These are phyloP conservation scores for Aspergillus vadensis DNA, from an alignment of 2,329 filamentous ascomycete species.

Conservation along the genomic window DNA sequence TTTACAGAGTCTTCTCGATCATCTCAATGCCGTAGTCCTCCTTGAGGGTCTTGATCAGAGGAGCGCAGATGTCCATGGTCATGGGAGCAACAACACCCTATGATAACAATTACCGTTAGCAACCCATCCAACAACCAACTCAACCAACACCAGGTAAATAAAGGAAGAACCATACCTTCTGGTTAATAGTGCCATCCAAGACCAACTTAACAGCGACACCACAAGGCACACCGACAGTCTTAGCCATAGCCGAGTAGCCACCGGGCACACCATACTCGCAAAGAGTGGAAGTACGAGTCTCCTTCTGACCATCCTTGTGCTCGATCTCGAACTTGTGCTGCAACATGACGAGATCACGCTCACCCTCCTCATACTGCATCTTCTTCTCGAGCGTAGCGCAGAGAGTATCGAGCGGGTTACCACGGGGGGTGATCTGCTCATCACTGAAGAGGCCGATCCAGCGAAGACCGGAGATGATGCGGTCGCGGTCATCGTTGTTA, in stretches of 20 bases:
- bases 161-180: constrained; percentile 51
- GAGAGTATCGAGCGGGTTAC: constrained; percentile 85
- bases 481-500: constrained; percentile 66
- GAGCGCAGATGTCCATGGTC: constrained; percentile 68
- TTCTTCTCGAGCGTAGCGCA: constrained; percentile 87
- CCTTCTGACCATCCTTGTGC: constrained; percentile 73
- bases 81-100: constrained; percentile 75
- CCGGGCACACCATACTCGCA: constrained; percentile 78
- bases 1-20: constrained; percentile 64
- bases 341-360: constrained; percentile 78
- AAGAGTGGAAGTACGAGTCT: constrained; percentile 79
- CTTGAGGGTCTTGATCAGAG: constrained; percentile 76
- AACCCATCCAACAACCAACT: not conserved
- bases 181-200: constrained; percentile 69
- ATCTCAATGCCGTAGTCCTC: constrained; percentile 72
- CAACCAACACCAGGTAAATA: not conserved
- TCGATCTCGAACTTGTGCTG: constrained; percentile 74
- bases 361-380: constrained; percentile 81
- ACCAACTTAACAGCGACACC: constrained; percentile 77
- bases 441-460: constrained; percentile 72
- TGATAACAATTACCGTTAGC: not conserved
- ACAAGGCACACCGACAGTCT: constrained; percentile 75
- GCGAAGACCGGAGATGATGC: constrained; percentile 69
- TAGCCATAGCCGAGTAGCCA: constrained; percentile 83
- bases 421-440: constrained; percentile 68